Conservation (phyloP, 371 early-diverging fungal genomes). For the Mortierella sp. region DNA sequence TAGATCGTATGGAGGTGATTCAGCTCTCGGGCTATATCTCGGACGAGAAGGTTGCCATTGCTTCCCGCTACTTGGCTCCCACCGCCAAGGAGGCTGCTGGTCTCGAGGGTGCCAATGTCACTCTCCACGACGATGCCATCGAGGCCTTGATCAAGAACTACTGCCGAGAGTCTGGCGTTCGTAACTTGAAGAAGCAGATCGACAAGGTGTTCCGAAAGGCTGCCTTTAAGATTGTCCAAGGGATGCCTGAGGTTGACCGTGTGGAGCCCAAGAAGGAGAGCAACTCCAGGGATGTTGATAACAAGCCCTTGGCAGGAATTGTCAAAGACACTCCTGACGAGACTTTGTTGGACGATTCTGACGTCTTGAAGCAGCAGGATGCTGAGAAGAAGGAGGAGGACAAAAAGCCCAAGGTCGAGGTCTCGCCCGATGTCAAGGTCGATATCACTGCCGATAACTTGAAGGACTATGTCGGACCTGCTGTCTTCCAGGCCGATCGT, state of each 20-base stretch:
- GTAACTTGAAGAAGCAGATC: conserved; percentile 97
- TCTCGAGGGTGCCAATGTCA: conserved; percentile 79
- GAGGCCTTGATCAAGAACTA: conserved; percentile 89
- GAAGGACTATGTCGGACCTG: conserved; percentile 94
- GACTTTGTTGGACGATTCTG: conserved; percentile 37
- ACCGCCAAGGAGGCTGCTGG: conserved; percentile 86
- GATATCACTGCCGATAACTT: conserved; percentile 77
- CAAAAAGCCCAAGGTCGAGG: conserved; percentile 45
- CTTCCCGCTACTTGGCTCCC: conserved; percentile 90
- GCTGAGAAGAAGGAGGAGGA: conserved; percentile 24
- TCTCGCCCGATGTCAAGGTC: conserved; percentile 71
- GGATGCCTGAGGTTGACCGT: conserved; percentile 64
- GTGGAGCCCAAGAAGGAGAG: conserved; percentile 27
- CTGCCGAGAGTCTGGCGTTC: conserved; percentile 97
- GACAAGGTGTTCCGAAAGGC: conserved; percentile 98
- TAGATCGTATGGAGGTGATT: conserved; percentile 99
- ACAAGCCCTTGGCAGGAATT: conserved; percentile 32
- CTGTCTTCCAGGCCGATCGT: conserved; percentile 90
- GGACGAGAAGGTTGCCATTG: conserved; percentile 98
- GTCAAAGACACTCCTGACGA: conserved; percentile 43
- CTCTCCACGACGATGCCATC: conserved; percentile 81
- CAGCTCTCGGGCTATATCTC: conserved; percentile 95
- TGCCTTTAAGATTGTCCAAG: conserved; percentile 88
- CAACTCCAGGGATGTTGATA: conserved; percentile 20
- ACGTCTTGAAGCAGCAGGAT: conserved; percentile 22